Evolutionary conservation across 2,329 filamentous ascomycete species (phyloP), one percentile per base, ranked within the genome.

Genomic region (Ascocoryne sarcoides): DNA sequence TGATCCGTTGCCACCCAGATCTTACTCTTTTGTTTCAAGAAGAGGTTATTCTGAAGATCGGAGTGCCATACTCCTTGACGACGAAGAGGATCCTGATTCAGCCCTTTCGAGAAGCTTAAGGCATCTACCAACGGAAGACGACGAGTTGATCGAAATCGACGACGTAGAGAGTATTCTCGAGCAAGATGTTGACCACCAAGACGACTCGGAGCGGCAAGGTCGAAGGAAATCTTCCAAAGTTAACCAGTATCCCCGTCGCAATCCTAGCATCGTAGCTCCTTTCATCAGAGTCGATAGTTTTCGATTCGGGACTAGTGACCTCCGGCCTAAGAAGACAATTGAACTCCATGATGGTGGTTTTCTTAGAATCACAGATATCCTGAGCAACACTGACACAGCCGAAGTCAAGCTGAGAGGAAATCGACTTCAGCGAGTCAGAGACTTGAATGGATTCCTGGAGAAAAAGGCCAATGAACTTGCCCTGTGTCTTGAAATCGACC

Each of bases 401-500:
- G 45, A 53, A 0, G 37, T 65, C 0, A 57, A 52, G 0, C 49
- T 76, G 3, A 53, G 56, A 10, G 73, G 73, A 0, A 54, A 62
- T 2, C 55, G 60, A 2, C 55, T 73, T 2, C 54, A 62, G 0
- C 57, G 63, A 2, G 52, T 59, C 0, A 55, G 55, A 2, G 42
- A 58, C 2, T 49, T 66, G 17, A 52, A 61, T 4, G 61, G 60
- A 0, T 46, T 60, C 58, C 4, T 61, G 64, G 10, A 56, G 57
- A 12, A 59, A 60, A 14, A 56, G 57, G 2, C 58, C 0, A 67
- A 73, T 34, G 73, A 76, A 44, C 42, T 76, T 1, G 15, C 62
- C 62, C 62, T 68, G 57, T 46, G 37, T 17, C 36, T 51, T 21
- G 60, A 68, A 9, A 46, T 66, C 4, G 59, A 66, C 9, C 43